Evolutionary conservation across 305 asterid species (phyloP).

Genomic region (Plantago coronopus): DNA sequence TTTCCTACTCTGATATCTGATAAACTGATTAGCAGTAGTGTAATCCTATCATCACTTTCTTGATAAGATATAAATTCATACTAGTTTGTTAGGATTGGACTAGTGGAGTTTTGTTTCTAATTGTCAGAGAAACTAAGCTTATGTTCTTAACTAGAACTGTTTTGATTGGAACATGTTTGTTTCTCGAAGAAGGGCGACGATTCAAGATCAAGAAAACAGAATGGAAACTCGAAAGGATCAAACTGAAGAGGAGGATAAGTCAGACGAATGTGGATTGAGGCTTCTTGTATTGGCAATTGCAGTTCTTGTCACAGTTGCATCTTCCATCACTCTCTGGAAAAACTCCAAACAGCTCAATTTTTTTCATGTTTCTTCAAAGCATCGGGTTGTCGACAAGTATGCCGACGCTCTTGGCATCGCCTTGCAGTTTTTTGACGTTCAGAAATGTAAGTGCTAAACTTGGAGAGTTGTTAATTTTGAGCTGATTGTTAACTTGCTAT

Average conservation of each 20-base stretch:
- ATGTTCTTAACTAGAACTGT: too few relatives aligned
- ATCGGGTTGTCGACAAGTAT: conserved; percentile 29
- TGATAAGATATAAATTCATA: too few relatives aligned
- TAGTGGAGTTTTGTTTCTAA: too few relatives aligned
- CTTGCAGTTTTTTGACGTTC: conserved; percentile 57
- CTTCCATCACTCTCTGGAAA: conserved; percentile 39
- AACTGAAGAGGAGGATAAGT: conserved; percentile 14
- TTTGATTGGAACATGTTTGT: background rate
- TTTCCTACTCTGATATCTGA: background rate
- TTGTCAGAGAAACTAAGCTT: too few relatives aligned
- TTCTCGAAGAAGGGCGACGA: background rate
- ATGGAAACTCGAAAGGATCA: conserved; percentile 18
- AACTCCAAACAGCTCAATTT: conserved; percentile 23
- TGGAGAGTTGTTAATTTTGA: background rate
- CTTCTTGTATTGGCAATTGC: conserved; percentile 30
- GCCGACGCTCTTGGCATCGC: conserved; percentile 47
- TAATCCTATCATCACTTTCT: too few relatives aligned
- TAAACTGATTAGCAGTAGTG: too few relatives aligned
- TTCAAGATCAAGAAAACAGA: background rate
- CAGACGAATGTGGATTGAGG: conserved; percentile 29
- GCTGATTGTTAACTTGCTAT: too few relatives aligned
- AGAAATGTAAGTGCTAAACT: conserved; percentile 39
- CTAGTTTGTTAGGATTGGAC: too few relatives aligned
- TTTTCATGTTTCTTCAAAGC: conserved; percentile 18
- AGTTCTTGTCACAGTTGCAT: conserved; percentile 36